Conservation (phyloP, 73 alveolate species). For the Stentor coeruleus region DNA sequence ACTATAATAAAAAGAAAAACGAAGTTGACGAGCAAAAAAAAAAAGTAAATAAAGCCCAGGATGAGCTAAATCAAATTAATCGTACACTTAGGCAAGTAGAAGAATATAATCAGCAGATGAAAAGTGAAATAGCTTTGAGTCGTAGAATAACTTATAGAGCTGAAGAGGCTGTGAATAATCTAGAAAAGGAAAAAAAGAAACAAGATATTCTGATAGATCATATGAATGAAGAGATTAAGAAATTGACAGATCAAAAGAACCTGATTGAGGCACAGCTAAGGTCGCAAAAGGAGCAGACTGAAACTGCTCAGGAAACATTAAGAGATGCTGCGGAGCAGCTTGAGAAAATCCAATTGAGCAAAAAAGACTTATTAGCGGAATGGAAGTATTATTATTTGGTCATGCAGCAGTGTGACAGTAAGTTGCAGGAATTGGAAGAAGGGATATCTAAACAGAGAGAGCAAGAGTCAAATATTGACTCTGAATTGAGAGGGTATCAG, state of each 20-base stretch:
- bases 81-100: conserved; percentile 87
- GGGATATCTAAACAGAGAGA: conserved; percentile 49
- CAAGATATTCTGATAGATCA: conserved; percentile 77
- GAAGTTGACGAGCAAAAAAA: conserved; percentile 80
- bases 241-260: conserved; percentile 73
- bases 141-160: conserved; percentile 90
- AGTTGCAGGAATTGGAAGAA: conserved; percentile 62
- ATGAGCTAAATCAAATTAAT: conserved; percentile 78
- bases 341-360: conserved; percentile 74
- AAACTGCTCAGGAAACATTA: conserved; percentile 82
- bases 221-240: conserved; percentile 83
- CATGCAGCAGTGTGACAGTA: conserved; percentile 73
- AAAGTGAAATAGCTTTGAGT: conserved; percentile 87
- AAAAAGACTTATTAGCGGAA: conserved; percentile 72
- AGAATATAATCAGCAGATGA: conserved; percentile 91
- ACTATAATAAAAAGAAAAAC: conserved; percentile 63
- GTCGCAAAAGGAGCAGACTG: conserved; percentile 75
- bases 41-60: conserved; percentile 74
- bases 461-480: conserved; percentile 41
- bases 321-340: conserved; percentile 86
- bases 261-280: conserved; percentile 67
- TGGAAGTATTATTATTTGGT: conserved; percentile 70
- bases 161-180: conserved; percentile 88
- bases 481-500: conserved; percentile 50
- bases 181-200: conserved; percentile 78